phyloP scores from a whole-genome alignment of 1,284 basidiomycete genomes.

The Trichosporon coremiiforme region DNA sequence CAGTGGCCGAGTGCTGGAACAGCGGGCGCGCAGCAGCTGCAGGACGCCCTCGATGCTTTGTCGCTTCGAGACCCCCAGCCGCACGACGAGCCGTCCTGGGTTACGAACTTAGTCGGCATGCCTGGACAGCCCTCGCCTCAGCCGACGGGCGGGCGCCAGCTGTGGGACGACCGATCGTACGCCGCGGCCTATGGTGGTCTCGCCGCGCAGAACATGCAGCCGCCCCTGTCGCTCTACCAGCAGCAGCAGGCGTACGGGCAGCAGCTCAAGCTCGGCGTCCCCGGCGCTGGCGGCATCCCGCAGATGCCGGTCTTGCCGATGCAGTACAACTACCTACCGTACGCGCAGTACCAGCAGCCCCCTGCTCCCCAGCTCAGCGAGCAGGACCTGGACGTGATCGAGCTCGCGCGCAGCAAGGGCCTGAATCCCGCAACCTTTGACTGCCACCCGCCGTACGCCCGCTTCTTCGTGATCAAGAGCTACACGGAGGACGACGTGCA shows the following conservation, averaged over 20 bases:
- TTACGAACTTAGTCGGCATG: constrained; percentile 50
- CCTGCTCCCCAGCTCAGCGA: constrained; percentile 24
- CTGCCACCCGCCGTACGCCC: constrained; percentile 71
- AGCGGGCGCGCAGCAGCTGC: constrained; percentile 47
- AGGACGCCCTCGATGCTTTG: constrained; percentile 50
- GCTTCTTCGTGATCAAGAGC: constrained; percentile 95
- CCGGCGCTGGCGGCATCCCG: constrained; percentile 24
- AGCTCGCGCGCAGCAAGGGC: constrained; percentile 80
- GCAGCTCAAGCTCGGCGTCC: constrained; percentile 31
- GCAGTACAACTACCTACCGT: constrained; percentile 23
- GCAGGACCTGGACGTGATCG: constrained; percentile 70
- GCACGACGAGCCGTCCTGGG: constrained; percentile 51
- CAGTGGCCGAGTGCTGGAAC: constrained; percentile 29
- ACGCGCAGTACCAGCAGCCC: constrained; percentile 18
- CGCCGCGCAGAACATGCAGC: constrained; percentile 22
- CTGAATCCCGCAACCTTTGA: constrained; percentile 89
- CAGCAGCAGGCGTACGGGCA: constrained; percentile 32
- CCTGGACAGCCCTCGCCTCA: constrained; percentile 41
- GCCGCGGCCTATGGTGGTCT: constrained; percentile 14
- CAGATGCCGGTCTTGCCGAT: constrained; percentile 23
- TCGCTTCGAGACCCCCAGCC: constrained; percentile 31
- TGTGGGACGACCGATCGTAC: constrained; percentile 31
- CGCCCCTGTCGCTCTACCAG: constrained; percentile 33
- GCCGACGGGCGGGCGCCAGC: constrained; percentile 25
- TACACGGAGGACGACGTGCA: constrained; percentile 98